Conservation (phyloP, 805 yeast genomes). For the Candida sakaeoensis region DNA sequence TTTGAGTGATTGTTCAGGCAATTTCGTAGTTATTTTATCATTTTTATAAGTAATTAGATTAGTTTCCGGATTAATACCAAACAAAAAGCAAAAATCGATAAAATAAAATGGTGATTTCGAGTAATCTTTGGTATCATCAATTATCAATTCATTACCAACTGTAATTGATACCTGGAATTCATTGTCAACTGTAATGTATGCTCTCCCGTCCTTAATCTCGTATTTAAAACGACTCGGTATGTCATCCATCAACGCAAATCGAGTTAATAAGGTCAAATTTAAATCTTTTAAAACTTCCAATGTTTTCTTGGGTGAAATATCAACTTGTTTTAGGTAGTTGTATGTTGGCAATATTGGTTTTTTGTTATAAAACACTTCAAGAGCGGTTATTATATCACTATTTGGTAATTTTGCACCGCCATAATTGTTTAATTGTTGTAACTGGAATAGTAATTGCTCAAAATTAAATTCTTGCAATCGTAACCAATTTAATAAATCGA, state of each 20-base stretch:
- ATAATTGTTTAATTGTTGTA: slow-evolving; percentile 66
- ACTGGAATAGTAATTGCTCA: slow-evolving; percentile 55
- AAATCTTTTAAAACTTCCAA: slow-evolving; percentile 62
- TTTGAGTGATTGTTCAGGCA: slow-evolving; percentile 29
- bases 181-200: slow-evolving; percentile 56
- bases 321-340: slow-evolving; percentile 47
- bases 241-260: slow-evolving; percentile 63
- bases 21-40: slow-evolving; percentile 22
- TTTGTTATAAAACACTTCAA: slow-evolving; percentile 78
- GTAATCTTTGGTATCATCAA: slow-evolving; percentile 48
- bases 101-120: slow-evolving; percentile 62
- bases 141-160: slow-evolving; percentile 54
- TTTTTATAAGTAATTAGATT: slow-evolving; percentile 27
- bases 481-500: slow-evolving; percentile 86
- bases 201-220: slow-evolving; percentile 70
- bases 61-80: slow-evolving; percentile 42
- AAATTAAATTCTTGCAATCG: slow-evolving; percentile 72
- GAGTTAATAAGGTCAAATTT: slow-evolving; percentile 67
- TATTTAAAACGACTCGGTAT: slow-evolving; percentile 69
- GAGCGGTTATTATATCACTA: slow-evolving; percentile 83
- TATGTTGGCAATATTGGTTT: slow-evolving; percentile 71
- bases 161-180: slow-evolving; percentile 65
- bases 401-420: slow-evolving; percentile 89
- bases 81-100: slow-evolving; percentile 69
- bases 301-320: slow-evolving; percentile 53